These are phyloP conservation scores for Ophiocytium majus DNA, from an alignment of 352 stramenopile species.

Conservation along the genomic window DNA sequence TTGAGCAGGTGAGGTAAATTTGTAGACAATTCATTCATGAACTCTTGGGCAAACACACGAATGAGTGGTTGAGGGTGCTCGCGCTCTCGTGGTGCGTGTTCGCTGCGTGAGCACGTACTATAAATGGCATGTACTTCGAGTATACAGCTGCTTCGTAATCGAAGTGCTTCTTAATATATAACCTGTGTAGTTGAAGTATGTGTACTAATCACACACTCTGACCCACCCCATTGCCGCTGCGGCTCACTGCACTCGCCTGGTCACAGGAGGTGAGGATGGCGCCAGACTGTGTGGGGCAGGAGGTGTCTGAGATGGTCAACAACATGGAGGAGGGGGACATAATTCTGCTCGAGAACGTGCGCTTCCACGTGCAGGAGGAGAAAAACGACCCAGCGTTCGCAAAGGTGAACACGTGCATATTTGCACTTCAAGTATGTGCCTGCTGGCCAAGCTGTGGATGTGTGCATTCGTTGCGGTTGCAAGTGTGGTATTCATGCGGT, in stretches of 20 bases:
- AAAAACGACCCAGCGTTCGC: slow-evolving; percentile 90
- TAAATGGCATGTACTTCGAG: neutral
- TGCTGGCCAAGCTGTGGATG: too few relatives aligned
- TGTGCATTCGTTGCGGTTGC: too few relatives aligned
- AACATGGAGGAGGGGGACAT: slow-evolving; percentile 92
- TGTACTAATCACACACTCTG: too few relatives aligned
- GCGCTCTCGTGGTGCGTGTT: neutral
- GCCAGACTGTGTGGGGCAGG: slow-evolving; percentile 88
- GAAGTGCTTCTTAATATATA: neutral
- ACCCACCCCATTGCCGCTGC: too few relatives aligned
- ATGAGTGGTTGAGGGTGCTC: too few relatives aligned
- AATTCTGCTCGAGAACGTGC: slow-evolving; percentile 84
- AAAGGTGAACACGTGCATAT: slow-evolving; percentile 61
- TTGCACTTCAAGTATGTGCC: neutral
- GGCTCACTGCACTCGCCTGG: too few relatives aligned
- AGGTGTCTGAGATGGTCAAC: slow-evolving; percentile 72
- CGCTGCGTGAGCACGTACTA: neutral
- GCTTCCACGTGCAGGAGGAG: slow-evolving; percentile 95
- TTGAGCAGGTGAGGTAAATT: too few relatives aligned
- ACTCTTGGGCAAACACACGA: too few relatives aligned
- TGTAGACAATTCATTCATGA: too few relatives aligned
- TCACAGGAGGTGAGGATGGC: slow-evolving; percentile 88
- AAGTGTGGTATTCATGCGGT: too few relatives aligned
- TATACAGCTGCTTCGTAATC: neutral
- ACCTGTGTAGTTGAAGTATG: slow-evolving; percentile 58